Evolutionary conservation across 345 rosid genomes (phyloP).

Genomic region (Nasturtium officinale): DNA sequence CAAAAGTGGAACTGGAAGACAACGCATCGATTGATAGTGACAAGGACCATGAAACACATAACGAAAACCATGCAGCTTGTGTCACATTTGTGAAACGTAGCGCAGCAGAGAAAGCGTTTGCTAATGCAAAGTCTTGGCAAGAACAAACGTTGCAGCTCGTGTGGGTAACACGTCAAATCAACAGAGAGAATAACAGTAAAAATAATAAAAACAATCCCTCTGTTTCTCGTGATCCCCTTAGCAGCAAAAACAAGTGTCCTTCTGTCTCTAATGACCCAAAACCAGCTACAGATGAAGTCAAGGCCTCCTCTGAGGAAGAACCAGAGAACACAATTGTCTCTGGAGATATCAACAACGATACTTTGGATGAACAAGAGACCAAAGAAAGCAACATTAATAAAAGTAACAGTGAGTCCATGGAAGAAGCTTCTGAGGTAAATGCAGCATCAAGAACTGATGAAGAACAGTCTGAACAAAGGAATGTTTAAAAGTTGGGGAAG

Average conservation of each 20-base stretch:
- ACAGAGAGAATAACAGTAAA: slow-evolving; percentile 29
- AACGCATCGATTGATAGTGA: slow-evolving; percentile 42
- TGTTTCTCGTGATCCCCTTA: slow-evolving; percentile 40
- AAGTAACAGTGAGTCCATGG: slow-evolving; percentile 29
- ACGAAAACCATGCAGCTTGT: slow-evolving; percentile 51
- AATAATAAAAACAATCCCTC: slow-evolving; percentile 15
- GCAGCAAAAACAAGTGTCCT: slow-evolving; percentile 43
- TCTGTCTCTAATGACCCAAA: slow-evolving; percentile 30
- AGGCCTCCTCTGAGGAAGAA: slow-evolving; percentile 41
- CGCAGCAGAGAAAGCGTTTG: slow-evolving; percentile 83
- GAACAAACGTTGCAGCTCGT: slow-evolving; percentile 66
- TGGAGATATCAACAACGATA: slow-evolving; percentile 42
- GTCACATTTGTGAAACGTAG: slow-evolving; percentile 61
- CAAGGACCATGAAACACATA: slow-evolving; percentile 44
- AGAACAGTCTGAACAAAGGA: slow-evolving; percentile 20
- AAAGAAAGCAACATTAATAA: slow-evolving; percentile 23
- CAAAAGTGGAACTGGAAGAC: slow-evolving; percentile 70
- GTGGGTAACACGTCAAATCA: slow-evolving; percentile 59
- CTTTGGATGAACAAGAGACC: slow-evolving; percentile 50
- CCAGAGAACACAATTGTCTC: slow-evolving; percentile 41
- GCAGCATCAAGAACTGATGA: slow-evolving; percentile 14
- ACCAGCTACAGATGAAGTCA: slow-evolving; percentile 28
- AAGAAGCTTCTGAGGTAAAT: slow-evolving; percentile 44
- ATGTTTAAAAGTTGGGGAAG: neutral
- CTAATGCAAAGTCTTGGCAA: slow-evolving; percentile 78